Base-by-base conservation (phyloP, 108 stramenopile species). In the Nitzschia inconspicua region DNA sequence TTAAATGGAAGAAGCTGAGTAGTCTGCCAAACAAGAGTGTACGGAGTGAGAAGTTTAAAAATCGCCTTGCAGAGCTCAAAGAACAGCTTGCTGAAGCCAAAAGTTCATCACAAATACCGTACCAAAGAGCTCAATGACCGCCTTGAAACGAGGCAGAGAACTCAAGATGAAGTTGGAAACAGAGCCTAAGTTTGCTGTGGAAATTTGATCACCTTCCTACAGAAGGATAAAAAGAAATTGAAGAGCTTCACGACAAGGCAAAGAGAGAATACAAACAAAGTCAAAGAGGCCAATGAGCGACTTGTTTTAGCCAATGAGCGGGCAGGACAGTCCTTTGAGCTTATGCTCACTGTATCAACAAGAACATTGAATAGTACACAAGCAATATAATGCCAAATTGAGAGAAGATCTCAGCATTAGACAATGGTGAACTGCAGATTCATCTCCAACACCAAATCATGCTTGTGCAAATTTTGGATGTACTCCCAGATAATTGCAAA, bases 301-400 rank as follows among this genome's bases (percentile, higher is more conserved):
- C 73, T 77, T 23, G 58, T 75, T 52, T 50, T 63, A 30, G 67
- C 81, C 35, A 77, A 75, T 53, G 81, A 70, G 14, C 63, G 68
- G 25, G 81, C 81, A 14, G 76, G 76, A 13, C 68, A 73, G 31
- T 75, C 73, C n/a, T 68, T 82, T 43, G 81, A 77, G 13, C 70
- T 75, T 39, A 55, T 82, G 48, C 70, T 24, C 42, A 44, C 19
- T 66, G 59, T 14, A 29, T 77, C 48, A 72, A 61, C 30, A 48
- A 40, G 8, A 73, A 75, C 14, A 51, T 77, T 22, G 67, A 73
- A 46, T 68, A 68, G 22, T 77, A 48, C 49, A 70, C 29, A n/a
- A 66, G 59, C 30, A 47, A 2, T 63, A 66, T 9, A 72, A 71
- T 48, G 39, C 57, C 41, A 56, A 70, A 41, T 57, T 68, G 16